phyloP scores from a whole-genome alignment of 148 eudicot genomes.

The Fagopyrum tataricum region DNA sequence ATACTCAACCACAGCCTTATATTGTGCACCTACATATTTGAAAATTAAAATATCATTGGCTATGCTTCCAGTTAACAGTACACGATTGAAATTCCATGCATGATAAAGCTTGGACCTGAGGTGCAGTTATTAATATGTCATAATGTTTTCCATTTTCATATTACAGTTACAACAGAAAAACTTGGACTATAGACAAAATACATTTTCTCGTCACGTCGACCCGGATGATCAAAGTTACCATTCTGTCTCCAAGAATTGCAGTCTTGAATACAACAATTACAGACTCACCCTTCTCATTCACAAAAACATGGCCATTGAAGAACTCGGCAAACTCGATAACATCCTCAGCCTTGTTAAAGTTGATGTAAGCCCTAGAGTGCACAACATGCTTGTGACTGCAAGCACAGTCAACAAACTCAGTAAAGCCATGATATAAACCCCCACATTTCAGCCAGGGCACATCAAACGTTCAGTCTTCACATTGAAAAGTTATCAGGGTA shows the following conservation, averaged over 20 bases:
- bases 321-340: conserved; percentile 65
- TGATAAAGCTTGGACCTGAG: neutral
- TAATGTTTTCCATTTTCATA: neutral
- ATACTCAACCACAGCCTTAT: conserved; percentile 52
- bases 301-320: conserved; percentile 60
- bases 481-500: neutral
- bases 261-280: neutral
- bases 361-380: conserved; percentile 49
- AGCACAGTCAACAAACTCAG: conserved; percentile 3
- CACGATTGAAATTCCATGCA: neutral
- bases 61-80: neutral
- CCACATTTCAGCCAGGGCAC: neutral
- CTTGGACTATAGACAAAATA: conserved; percentile 1
- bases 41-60: neutral
- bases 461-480: neutral
- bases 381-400: conserved; percentile 43
- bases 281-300: conserved; percentile 57
- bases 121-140: neutral
- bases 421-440: neutral
- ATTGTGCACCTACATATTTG: conserved; percentile 42
- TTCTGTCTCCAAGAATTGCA: neutral
- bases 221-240: neutral
- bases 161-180: neutral
- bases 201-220: too few relatives aligned
- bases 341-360: conserved; percentile 49